Conservation (phyloP, 371 early-diverging fungal genomes). For the Conidiobolus incongruus region DNA sequence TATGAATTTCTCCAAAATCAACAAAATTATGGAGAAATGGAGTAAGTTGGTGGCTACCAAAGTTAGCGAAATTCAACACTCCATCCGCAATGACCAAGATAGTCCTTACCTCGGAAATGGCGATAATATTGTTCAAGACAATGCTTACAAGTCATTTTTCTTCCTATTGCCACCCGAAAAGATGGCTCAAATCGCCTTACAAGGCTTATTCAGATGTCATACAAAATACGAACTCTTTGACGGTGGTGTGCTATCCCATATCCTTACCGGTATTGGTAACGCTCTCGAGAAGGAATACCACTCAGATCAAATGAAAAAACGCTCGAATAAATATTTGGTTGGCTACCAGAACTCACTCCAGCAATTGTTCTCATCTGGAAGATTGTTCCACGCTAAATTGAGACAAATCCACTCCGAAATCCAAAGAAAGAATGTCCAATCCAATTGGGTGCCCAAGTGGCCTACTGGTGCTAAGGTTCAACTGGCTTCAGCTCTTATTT, state of each 20-base stretch:
- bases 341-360: constrained; percentile 17
- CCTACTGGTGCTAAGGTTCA: constrained; percentile 33
- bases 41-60: no score
- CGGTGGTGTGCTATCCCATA: constrained; percentile 33
- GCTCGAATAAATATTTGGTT: constrained; percentile 26
- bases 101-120: constrained; percentile 14
- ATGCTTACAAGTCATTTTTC: constrained; percentile 44
- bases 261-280: constrained; percentile 44
- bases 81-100: constrained; percentile 36
- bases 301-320: constrained; percentile 44
- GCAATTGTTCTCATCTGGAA: constrained; percentile 34
- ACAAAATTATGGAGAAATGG: constrained; percentile 48
- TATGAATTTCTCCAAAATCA: constrained; percentile 23
- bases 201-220: constrained; percentile 47
- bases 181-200: constrained; percentile 61
- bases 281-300: constrained; percentile 70
- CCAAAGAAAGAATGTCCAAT: constrained; percentile 14
- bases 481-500: constrained; percentile 47
- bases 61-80: constrained; percentile 32
- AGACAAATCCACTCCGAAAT: constrained; percentile 38
- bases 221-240: constrained; percentile 28
- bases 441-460: constrained; percentile 44
- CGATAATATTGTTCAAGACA: constrained; percentile 13
- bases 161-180: constrained; percentile 45
- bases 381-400: constrained; percentile 54